Percentiles rank a stretch among this genome's conserved stretches.
Conservation (phyloP, 768 basidiomycete species). For the Tulasnella sp. region DNA sequence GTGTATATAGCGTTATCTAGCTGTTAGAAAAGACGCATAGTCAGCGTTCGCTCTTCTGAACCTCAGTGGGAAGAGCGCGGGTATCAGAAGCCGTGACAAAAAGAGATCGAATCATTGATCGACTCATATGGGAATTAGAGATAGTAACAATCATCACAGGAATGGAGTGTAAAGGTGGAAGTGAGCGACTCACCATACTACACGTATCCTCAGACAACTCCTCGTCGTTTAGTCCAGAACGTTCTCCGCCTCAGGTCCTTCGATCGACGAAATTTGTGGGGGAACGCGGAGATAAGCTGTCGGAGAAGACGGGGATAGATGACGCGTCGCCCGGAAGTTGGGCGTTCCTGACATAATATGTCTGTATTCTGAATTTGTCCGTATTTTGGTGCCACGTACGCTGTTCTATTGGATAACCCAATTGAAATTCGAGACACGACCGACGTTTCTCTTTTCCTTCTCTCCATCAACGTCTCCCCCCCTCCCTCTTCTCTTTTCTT, state of each 20-base stretch:
- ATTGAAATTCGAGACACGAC: constrained; percentile 18
- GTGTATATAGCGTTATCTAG: not conserved
- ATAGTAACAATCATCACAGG: not conserved
- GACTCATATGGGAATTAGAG: constrained; percentile 5
- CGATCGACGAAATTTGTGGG: constrained; percentile 5
- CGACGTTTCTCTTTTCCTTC: not conserved
- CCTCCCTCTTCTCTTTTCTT: constrained; percentile 10
- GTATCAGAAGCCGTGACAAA: not conserved
- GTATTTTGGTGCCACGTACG: constrained; percentile 9
- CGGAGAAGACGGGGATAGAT: not conserved
- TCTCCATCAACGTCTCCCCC: constrained; percentile 7
- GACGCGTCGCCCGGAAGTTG: not conserved
- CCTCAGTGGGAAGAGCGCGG: too few relatives aligned
- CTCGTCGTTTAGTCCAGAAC: not conserved
- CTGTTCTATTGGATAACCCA: not conserved
- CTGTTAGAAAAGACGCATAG: not conserved
- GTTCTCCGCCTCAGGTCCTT: not conserved
- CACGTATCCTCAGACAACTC: not conserved
- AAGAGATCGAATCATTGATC: not conserved
- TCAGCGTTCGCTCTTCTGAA: too few relatives aligned
- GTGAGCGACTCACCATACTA: not conserved
- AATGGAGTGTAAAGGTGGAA: not conserved
- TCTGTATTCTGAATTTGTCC: not conserved
- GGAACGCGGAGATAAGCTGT: not conserved
- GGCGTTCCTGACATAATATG: not conserved